phyloP scores from a whole-genome alignment of 2,329 filamentous ascomycete species.

The Venturia nashicola region DNA sequence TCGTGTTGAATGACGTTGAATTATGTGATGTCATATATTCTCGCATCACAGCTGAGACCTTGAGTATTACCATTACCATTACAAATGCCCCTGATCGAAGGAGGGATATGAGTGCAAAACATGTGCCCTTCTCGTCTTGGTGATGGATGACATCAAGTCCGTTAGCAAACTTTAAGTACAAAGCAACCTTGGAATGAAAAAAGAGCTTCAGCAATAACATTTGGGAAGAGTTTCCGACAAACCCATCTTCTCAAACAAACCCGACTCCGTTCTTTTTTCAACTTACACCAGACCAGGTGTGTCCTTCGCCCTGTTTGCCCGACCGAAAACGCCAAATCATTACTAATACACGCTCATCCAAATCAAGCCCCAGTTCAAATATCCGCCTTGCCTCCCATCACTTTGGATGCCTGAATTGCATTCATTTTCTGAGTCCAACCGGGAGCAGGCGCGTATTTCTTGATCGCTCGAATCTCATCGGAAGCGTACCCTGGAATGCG shows the following conservation, averaged over 20 bases:
- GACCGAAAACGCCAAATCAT: neutral
- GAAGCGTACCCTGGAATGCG: conserved; percentile 87
- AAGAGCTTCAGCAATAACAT: neutral
- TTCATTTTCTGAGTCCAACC: conserved; percentile 97
- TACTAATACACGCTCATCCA: neutral
- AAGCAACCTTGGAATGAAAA: neutral
- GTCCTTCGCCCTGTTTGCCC: neutral
- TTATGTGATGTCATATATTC: neutral
- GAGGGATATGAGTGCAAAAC: neutral
- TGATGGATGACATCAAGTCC: neutral
- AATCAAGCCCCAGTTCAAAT: conserved; percentile 14
- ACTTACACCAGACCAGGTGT: neutral
- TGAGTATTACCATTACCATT: neutral
- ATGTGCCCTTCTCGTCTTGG: neutral
- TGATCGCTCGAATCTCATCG: conserved; percentile 86
- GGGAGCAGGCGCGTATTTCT: conserved; percentile 78
- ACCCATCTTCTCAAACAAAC: neutral
- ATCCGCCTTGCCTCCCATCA: conserved; percentile 35
- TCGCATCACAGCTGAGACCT: neutral
- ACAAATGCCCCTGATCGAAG: neutral
- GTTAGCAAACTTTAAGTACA: neutral
- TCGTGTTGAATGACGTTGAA: neutral
- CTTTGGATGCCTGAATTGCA: conserved; percentile 88
- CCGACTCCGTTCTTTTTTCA: neutral
- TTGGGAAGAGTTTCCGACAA: neutral